These are phyloP conservation scores for Ophiostoma ips DNA, from an alignment of 2,329 filamentous ascomycete genomes.

Conservation along the genomic window DNA sequence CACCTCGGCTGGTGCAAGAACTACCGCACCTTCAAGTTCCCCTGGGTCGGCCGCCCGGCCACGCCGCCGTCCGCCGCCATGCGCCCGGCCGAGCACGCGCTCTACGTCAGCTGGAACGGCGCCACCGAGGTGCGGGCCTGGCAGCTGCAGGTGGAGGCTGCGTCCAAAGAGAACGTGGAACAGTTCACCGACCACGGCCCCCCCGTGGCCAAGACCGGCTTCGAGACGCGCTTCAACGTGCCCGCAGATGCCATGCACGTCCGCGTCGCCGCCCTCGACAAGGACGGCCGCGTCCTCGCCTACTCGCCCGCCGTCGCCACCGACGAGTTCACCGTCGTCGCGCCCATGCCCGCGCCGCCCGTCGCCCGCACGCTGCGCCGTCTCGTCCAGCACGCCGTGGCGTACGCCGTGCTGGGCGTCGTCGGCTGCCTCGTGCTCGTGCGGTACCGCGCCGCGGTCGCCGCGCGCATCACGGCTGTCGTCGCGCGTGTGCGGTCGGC, in stretches of 20 bases:
- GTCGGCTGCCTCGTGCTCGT: neutral
- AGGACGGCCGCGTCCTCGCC: neutral
- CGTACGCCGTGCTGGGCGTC: neutral
- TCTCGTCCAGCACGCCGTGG: neutral
- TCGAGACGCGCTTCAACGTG: neutral
- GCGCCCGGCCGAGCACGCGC: slow-evolving; percentile 11
- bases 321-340: neutral
- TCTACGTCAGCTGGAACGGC: slow-evolving; percentile 22
- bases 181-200: neutral
- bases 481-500: neutral
- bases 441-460: neutral
- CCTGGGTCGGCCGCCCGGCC: slow-evolving; percentile 15
- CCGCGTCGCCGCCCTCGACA: slow-evolving; percentile 4
- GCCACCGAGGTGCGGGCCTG: slow-evolving; percentile 16
- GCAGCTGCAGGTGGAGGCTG: neutral
- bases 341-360: neutral
- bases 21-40: slow-evolving; percentile 18
- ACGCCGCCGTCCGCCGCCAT: slow-evolving; percentile 4
- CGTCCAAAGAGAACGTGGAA: too few species aligned
- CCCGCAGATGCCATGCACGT: neutral
- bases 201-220: neutral
- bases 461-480: neutral
- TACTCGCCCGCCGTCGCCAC: neutral
- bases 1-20: slow-evolving; percentile 10
- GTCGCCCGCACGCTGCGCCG: neutral